phyloP scores from a whole-genome alignment of 1,284 basidiomycete genomes.

The Phellopilus nigrolimitatus region DNA sequence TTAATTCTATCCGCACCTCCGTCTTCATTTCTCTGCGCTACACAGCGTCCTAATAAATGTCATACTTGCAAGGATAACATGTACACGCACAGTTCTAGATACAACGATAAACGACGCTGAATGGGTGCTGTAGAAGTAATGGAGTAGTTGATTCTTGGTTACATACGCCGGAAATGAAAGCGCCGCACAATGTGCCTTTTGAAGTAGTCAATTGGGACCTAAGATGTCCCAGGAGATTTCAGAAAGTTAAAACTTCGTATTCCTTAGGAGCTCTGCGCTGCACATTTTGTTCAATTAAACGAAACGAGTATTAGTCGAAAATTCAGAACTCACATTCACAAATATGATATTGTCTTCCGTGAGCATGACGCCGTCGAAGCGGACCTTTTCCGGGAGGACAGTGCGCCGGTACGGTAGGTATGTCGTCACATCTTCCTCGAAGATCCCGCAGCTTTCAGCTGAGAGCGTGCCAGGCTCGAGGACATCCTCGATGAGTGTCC shows the following conservation, averaged over 20 bases:
- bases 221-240: no score
- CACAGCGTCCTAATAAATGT: no score
- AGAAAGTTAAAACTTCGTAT: slow-evolving; percentile 9
- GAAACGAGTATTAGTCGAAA: not conserved
- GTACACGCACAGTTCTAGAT: no score
- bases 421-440: slow-evolving; percentile 38
- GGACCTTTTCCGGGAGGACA: slow-evolving; percentile 20
- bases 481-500: not conserved
- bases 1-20: no score
- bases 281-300: not conserved
- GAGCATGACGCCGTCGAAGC: slow-evolving; percentile 40
- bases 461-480: slow-evolving; percentile 5
- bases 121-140: no score
- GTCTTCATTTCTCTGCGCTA: no score
- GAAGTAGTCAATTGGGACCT: no score
- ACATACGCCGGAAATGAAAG: no score
- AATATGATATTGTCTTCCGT: slow-evolving; percentile 51
- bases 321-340: slow-evolving; percentile 38
- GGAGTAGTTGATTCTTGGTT: no score
- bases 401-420: slow-evolving; percentile 39
- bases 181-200: no score
- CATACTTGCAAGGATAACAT: no score
- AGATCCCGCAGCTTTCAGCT: slow-evolving; percentile 27
- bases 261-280: slow-evolving; percentile 9
- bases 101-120: no score